Evolutionary conservation across 257 asterid genomes (phyloP).

Genomic region (Sherardia arvensis): DNA sequence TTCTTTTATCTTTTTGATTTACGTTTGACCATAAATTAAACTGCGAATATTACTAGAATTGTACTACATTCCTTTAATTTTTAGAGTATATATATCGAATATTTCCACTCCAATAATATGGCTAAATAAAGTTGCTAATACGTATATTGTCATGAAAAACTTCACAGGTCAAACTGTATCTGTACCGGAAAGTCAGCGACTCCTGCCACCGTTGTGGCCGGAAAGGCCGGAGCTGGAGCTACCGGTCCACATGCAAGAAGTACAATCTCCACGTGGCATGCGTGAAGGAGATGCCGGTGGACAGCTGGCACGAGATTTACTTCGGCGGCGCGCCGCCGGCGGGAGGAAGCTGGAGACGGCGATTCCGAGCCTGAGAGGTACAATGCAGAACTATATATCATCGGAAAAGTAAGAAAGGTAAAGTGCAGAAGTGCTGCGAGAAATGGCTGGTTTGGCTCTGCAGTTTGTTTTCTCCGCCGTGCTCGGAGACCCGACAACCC

Average conservation of each 20-base stretch:
- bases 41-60: too few species aligned
- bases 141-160: too few species aligned
- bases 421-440: conserved; percentile 64
- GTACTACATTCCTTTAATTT: too few species aligned
- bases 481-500: conserved; percentile 94
- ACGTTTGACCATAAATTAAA: too few species aligned
- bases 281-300: conserved; percentile 84
- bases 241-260: conserved; percentile 75
- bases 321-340: conserved; percentile 13
- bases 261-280: conserved; percentile 94
- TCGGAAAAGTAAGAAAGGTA: conserved; percentile 35
- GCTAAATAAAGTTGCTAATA: too few species aligned
- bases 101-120: too few species aligned
- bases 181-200: conserved; percentile 50
- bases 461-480: conserved; percentile 86
- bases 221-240: conserved; percentile 92
- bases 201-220: conserved; percentile 88
- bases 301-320: conserved; percentile 81
- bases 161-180: conserved; percentile 37
- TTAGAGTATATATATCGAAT: too few species aligned
- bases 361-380: conserved; percentile 53
- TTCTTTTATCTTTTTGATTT: too few species aligned
- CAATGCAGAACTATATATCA: conserved; percentile 59
- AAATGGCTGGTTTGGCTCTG: conserved; percentile 78
- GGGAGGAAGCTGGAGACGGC: conserved; percentile 19